Base-by-base conservation (phyloP, 176 grass and related monocot genomes). In the Poa annua region DNA sequence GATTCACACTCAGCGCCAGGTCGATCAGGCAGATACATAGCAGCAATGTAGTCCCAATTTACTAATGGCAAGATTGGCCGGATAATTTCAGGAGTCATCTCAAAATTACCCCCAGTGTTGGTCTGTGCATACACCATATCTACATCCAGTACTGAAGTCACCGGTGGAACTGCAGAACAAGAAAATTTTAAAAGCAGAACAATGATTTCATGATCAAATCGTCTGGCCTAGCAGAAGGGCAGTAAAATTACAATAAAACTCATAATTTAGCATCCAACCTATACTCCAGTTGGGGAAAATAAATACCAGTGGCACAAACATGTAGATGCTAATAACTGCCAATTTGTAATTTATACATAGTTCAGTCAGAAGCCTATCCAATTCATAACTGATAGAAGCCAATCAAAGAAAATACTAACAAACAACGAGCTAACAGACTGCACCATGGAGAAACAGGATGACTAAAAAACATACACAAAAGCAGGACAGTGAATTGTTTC, bases 1-100 rank as follows among this genome's bases (percentile, higher is more conserved):
- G 90, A 90, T 89, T 91, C 89, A 15, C 96, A 98, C 80, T 98
- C 96, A 62, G 84, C 87, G 36, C 96, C 92, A 55, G 91, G 88
- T 79, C 92, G 85, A 72, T 82, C 79, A 21, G 82, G 83, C 70
- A 93, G 39, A 85, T 95, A 98, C 92, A 98, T 95, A 42, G 90
- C 92, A 87, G 92, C 83, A 73, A 98, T 78, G 49, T 79, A 81
- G 44, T 95, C 85, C 96, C 96, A 98, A 74, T 93, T 95, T 80
- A 95, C 88, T 79, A 89, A 88, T 77, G 92, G 92, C 48, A 93
- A 74, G 72, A 95, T 88, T 3, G 64, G 78, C 88, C 92, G 94
- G 56, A 93, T 90, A 80, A 60, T 86, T 89, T 98, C 92, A 61
- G 89, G 88, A 38, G 90, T 85, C 22, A 90, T 53, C 21, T 95